Conservation (phyloP, 208 protist species). For the Leishmania guyanensis region DNA sequence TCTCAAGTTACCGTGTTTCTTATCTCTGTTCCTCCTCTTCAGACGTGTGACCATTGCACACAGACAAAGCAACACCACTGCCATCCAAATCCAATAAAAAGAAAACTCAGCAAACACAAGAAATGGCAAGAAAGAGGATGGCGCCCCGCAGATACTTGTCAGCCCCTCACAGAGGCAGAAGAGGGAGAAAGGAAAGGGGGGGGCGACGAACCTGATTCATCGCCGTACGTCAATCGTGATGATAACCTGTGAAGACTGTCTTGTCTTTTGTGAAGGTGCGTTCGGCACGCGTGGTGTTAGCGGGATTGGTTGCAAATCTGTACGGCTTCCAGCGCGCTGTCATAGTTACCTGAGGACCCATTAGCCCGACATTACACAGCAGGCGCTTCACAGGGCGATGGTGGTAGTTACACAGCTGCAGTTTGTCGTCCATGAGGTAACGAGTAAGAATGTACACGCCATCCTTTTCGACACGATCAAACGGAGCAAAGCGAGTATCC, state of each 20-base stretch:
- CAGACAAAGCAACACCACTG: neutral
- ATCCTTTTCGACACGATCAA: constrained; percentile 91
- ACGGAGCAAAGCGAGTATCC: constrained; percentile 90
- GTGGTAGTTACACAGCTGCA: constrained; percentile 91
- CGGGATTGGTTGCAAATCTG: constrained; percentile 77
- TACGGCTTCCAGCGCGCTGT: constrained; percentile 89
- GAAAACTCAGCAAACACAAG: neutral
- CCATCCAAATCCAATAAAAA: neutral
- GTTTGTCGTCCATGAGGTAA: constrained; percentile 92
- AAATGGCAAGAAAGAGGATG: neutral
- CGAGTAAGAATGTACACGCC: constrained; percentile 84
- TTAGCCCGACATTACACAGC: constrained; percentile 88
- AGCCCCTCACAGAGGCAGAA: neutral
- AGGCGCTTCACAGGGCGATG: constrained; percentile 85
- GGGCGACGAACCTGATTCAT: neutral
- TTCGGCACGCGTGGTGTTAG: constrained; percentile 73
- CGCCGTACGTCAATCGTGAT: constrained; percentile 63
- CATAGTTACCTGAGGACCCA: constrained; percentile 82
- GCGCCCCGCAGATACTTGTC: no score
- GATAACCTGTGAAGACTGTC: constrained; percentile 71
- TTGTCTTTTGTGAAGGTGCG: constrained; percentile 85
- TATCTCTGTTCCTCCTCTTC: neutral
- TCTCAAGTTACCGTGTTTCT: neutral
- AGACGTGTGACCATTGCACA: neutral
- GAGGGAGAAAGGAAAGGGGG: neutral